Evolutionary conservation across 257 asterid genomes (phyloP), one percentile per base, ranked within the genome.

Genomic region (Primulina tabacum): DNA sequence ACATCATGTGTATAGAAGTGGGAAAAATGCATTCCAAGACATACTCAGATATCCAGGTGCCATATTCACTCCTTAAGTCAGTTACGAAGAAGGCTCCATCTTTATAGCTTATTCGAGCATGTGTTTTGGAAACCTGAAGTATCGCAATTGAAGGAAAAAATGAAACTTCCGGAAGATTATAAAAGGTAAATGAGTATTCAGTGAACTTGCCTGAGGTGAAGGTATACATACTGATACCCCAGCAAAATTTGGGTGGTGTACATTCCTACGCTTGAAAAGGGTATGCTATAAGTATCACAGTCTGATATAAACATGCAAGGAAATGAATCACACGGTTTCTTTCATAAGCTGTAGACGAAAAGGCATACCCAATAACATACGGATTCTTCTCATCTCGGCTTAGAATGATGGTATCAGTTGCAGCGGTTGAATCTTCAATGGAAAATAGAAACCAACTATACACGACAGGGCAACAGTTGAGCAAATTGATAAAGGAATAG

Each of bases 21-120:
- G 9, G 6, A 14, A 24, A 24, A 24, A 24, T 24, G 26, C 26
- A 24, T 20, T 40, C 16, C 9, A 37, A 1, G 16, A 59, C 92
- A 72, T 86, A 88, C 98, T 88, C 90, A 16, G 84, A 59, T 62
- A 92, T 81, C 96, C 92, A 88, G 43, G 98, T 90, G 62, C 98
- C 98, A 63, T 88, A 77, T 73, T 88, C 90, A 34, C 97, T 90
- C 70, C 74, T 82, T 69, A 92, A 83, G 80, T 92, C 98, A 24
- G 95, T 88, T 73, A 90, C 64, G 62, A 66, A 84, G 67, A 84
- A 92, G 4, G 85, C 85, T 40, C 96, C 96, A 8, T 85, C 85
- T 81, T 82, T 92, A 83, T 76, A 90, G 76, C 79, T 86, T 77
- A 92, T 85, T 18, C 80, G 85, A 68, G 96, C 96, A 35, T 92